Base-by-base conservation (phyloP, 2,329 filamentous ascomycete genomes). In the Microthyrium microscopicum region DNA sequence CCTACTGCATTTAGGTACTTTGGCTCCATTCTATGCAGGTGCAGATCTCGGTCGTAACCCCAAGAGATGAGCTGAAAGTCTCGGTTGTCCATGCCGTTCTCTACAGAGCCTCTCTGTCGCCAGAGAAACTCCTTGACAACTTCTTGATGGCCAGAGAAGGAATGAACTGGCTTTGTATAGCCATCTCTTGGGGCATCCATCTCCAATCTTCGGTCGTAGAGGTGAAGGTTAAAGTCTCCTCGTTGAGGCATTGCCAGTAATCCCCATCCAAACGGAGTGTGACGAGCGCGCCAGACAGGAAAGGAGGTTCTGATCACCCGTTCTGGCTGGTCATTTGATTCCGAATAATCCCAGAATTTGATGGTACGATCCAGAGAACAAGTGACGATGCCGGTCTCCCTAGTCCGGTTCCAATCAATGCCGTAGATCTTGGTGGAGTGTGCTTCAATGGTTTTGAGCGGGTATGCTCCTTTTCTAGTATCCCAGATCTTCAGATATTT, bases 381-480 rank as follows among this genome's bases (percentile, higher is more conserved):
- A 3, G 85, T 94, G 5, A 83, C 73, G 32, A 94, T 62, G 22
- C 73, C 75, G 7, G 71, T 76, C 2, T 72, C 57, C 30, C 74
- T 66, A 9, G 77, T 77, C 33, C 87, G 71, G 49, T 91, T 91
- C 87, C 87, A 94, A 54, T 94, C 87, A 21, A 94, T 64, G 19
- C 87, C 87, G 50, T 94, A 94, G 39, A 94, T 93, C 55, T 93
- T 94, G 24, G 84, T 93, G 20, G 71, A 73, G 47, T 94, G 85
- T 0, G 85, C 87, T 48, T 76, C 74, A 40, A 94, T 91, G 12
- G 82, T 87, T 39, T 74, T 75, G 27, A 94, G 57, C 4, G 85
- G 84, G 38, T 73, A 66, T 3, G 78, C 77, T 1, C 83, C 73
- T 48, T 77, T 80, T 31, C 85, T 68, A 48, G 80, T 75, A 53